These are phyloP conservation scores for Sesbania bispinosa DNA, from an alignment of 306 rosid species.

Conservation along the genomic window DNA sequence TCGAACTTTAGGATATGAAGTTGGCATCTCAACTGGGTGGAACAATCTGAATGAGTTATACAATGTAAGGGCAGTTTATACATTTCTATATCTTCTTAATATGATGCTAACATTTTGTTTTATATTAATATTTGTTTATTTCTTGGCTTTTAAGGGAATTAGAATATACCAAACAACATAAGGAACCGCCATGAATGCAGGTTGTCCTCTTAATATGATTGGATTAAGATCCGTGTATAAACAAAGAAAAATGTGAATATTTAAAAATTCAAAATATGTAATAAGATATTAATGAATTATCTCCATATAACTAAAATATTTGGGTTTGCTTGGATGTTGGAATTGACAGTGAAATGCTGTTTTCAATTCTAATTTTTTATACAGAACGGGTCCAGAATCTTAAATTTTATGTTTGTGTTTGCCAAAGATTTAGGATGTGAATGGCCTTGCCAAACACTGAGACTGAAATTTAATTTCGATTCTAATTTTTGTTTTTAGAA, in stretches of 20 bases:
- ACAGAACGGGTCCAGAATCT: no score
- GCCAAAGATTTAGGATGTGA: no score
- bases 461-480: no score
- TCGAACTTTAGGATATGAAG: conserved; percentile 61
- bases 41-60: conserved; percentile 61
- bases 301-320: not conserved
- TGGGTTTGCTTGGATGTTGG: no score
- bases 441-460: no score
- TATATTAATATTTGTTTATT: not conserved
- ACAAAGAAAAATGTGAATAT: not conserved
- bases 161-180: not conserved
- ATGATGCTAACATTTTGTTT: not conserved
- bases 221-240: not conserved
- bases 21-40: conserved; percentile 90
- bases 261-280: not conserved
- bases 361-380: no score
- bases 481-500: no score
- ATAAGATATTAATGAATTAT: not conserved
- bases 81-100: not conserved
- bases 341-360: no score
- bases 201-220: not conserved
- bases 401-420: no score
- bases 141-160: not conserved
- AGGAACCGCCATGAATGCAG: not conserved
- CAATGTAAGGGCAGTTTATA: conserved; percentile 57